Base-by-base conservation (phyloP, 345 rosid genomes). In the Moricandia arvensis region DNA sequence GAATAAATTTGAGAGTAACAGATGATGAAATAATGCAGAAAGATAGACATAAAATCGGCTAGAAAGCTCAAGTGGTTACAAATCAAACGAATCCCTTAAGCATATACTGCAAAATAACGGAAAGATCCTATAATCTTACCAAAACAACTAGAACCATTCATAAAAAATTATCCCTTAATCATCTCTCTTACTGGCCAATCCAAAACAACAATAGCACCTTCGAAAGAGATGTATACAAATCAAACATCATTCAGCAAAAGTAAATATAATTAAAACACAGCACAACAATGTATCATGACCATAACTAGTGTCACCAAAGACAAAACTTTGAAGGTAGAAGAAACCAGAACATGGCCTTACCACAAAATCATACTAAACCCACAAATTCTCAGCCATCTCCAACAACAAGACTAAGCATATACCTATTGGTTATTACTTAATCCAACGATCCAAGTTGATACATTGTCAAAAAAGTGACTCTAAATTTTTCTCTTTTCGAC, bases 21-120 rank as follows among this genome's bases (percentile, higher is more conserved):
- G n/a, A 69, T 55, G 35, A 26, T 15, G 27, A 69, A 35, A 26
- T 55, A 57, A 55, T 57, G 34, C 24, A 69, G 72, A 57, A 57
- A 37, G 5, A 13, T 58, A 12, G 55, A 57, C 8, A 34, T 58
- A 53, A 35, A 26, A 34, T 30, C 43, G 18, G 21, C 71, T 68
- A 30, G 6, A 31, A 53, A 33, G 6, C 30, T 9, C 10, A 0
- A 31, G 16, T 66, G 4, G 29, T 49, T 49, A 49, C 60, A 67
- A 29, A 51, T 16, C 37, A 49, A 49, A 5, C 55, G 26, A 57
- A 11, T 21, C 60, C n/a, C n/a, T n/a, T n/a, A 7, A 55, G 31
- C 31, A 10, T 55, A 26, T 24, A 11, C 33, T 24, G 33, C 16
- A 57, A 11, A 26, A 11, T 11, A 24, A 55, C 10, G 33, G 16